phyloP scores from a whole-genome alignment of 2,329 filamentous ascomycete genomes.

The Tolypocladium pustulatum region DNA sequence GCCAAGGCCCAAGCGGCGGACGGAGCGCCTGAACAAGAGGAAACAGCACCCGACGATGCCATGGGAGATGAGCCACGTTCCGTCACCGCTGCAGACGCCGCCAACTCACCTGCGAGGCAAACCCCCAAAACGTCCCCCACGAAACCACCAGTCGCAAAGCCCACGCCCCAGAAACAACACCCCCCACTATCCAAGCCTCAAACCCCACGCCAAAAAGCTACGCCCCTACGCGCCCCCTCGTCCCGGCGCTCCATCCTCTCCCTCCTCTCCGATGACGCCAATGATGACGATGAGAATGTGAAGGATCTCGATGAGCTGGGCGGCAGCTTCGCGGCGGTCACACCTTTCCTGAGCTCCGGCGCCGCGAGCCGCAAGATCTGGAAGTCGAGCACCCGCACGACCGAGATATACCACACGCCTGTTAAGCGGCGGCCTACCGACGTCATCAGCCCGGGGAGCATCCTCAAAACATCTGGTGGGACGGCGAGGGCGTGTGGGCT shows the following conservation, averaged over 20 bases:
- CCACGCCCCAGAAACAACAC: not conserved
- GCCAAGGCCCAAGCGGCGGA: not conserved
- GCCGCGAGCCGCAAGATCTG: conserved; percentile 13
- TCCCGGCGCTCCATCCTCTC: conserved; percentile 29
- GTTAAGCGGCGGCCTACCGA: conserved; percentile 11
- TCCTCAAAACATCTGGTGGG: conserved; percentile 37
- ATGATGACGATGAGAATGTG: conserved; percentile 17
- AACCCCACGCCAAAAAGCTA: conserved; percentile 14
- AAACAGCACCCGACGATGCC: not conserved
- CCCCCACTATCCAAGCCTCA: conserved; percentile 10
- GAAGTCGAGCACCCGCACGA: conserved; percentile 18
- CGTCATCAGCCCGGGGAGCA: conserved; percentile 11
- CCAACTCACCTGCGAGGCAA: not conserved
- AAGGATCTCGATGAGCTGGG: conserved; percentile 16
- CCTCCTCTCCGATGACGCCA: conserved; percentile 25
- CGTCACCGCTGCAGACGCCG: not conserved
- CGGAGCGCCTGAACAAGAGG: not conserved
- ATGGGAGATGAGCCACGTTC: not conserved
- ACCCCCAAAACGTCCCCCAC: conserved; percentile 8
- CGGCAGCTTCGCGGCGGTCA: conserved; percentile 2
- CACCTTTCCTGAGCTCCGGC: conserved; percentile 8
- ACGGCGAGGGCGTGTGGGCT: conserved; percentile 41
- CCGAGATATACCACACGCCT: conserved; percentile 16
- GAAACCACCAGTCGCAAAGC: conserved; percentile 1
- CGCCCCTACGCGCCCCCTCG: conserved; percentile 14